These are phyloP conservation scores for Boletus smithii DNA, from an alignment of 1,284 basidiomycete species.

Conservation along the genomic window DNA sequence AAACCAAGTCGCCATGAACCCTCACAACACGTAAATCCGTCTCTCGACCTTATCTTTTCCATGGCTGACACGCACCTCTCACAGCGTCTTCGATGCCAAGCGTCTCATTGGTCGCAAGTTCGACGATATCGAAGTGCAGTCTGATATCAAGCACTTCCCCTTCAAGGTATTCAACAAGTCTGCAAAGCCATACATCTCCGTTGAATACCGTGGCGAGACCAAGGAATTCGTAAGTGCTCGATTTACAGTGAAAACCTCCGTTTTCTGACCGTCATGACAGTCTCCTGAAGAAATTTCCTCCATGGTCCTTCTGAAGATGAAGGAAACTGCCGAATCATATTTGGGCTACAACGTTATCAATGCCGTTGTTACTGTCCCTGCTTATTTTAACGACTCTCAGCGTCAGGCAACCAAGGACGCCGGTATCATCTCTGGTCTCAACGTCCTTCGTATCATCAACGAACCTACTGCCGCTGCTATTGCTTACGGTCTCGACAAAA, in stretches of 20 bases:
- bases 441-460: slow-evolving; percentile 96
- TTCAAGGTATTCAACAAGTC: slow-evolving; percentile 84
- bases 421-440: slow-evolving; percentile 84
- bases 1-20: slow-evolving; percentile 91
- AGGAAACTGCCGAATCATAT: slow-evolving; percentile 97
- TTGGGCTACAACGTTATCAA: slow-evolving; percentile 81
- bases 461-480: slow-evolving; percentile 95
- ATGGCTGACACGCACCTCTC: slow-evolving; percentile 15
- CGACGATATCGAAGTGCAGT: slow-evolving; percentile 85
- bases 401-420: slow-evolving; percentile 96
- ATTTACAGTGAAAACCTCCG: background rate
- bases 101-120: slow-evolving; percentile 88
- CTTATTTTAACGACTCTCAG: slow-evolving; percentile 98
- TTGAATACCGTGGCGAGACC: slow-evolving; percentile 87
- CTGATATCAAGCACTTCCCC: slow-evolving; percentile 94
- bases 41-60: slow-evolving; percentile 12
- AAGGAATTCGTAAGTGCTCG: slow-evolving; percentile 81
- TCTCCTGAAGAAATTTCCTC: slow-evolving; percentile 96
- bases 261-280: slow-evolving; percentile 37
- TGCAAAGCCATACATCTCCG: slow-evolving; percentile 86
- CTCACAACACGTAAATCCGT: slow-evolving; percentile 60
- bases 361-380: slow-evolving; percentile 93
- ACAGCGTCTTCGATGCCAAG: slow-evolving; percentile 84
- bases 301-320: slow-evolving; percentile 98
- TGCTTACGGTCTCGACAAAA: slow-evolving; percentile 93